Percentiles rank a stretch among this genome's conserved stretches.
phyloP scores from a whole-genome alignment of 306 rosid genomes.

The Citrullus amarus region DNA sequence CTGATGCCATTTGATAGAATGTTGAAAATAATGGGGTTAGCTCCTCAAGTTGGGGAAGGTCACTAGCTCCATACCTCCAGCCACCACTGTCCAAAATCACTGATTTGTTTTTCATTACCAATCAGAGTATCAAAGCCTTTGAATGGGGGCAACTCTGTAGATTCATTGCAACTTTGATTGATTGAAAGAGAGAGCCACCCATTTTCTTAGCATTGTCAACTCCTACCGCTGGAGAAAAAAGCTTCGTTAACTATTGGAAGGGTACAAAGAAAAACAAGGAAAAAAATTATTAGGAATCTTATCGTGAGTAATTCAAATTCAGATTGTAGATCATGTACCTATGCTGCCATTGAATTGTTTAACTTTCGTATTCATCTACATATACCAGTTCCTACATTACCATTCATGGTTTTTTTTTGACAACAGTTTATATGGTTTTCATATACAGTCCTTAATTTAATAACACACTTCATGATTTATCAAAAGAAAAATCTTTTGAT shows the following conservation, averaged over 20 bases:
- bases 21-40: conserved; percentile 24
- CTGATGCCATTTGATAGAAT: conserved; percentile 6
- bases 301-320: not conserved
- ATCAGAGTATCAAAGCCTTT: not conserved
- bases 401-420: not conserved
- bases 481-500: not conserved
- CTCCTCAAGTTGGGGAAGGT: conserved; percentile 50
- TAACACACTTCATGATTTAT: not conserved
- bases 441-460: not conserved
- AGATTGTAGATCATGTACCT: not conserved
- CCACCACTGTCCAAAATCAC: not conserved
- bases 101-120: not conserved
- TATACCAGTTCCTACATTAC: not conserved
- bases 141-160: conserved; percentile 1
- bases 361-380: not conserved
- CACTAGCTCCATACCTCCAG: not conserved
- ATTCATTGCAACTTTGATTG: conserved; percentile 1
- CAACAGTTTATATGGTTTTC: not conserved
- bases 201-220: not conserved
- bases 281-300: not conserved
- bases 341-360: not conserved
- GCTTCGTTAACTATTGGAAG: not conserved
- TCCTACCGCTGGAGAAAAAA: not conserved
- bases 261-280: not conserved
- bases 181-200: conserved; percentile 6